A percentile compares a stretch with the other conserved stretches of the same genome.
Evolutionary conservation across 352 stramenopile genomes (phyloP).

Genomic region (Phytopythium ostracodes): DNA sequence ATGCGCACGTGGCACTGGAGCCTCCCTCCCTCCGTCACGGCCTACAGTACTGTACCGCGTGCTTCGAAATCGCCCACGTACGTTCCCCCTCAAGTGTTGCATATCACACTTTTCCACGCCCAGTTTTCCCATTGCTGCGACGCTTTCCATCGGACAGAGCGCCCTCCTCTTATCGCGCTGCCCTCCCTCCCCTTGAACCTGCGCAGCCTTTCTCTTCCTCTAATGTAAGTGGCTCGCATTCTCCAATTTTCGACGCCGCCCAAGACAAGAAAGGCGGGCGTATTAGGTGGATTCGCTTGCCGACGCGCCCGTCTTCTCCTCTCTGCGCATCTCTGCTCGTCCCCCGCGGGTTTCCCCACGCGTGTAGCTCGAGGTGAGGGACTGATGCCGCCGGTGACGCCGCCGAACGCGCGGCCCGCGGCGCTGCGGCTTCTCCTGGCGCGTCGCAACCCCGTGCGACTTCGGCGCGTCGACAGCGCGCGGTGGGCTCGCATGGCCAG

Average conservation of each 20-base stretch:
- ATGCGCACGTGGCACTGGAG: background rate
- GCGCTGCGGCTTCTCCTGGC: constrained; percentile 12
- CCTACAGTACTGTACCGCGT: background rate
- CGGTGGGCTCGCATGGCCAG: background rate
- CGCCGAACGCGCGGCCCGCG: constrained; percentile 10
- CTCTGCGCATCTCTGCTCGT: background rate
- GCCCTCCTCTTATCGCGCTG: background rate
- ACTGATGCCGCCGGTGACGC: background rate
- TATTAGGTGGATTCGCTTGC: too few relatives aligned
- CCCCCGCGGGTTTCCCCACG: background rate
- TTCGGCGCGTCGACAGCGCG: background rate
- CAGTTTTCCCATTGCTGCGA: background rate
- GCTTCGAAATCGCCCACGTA: background rate
- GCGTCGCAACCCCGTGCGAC: background rate
- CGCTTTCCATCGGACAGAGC: background rate
- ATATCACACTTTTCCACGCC: background rate
- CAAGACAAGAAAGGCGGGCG: too few relatives aligned
- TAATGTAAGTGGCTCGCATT: constrained; percentile 3
- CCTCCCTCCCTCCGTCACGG: background rate
- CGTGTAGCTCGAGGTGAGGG: background rate
- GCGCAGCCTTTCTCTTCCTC: background rate
- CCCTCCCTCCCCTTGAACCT: background rate
- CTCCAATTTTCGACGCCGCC: background rate
- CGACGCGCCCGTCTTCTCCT: background rate
- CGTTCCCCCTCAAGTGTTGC: background rate